Conservation (phyloP, 345 rosid species). For the Lepidium africanum region DNA sequence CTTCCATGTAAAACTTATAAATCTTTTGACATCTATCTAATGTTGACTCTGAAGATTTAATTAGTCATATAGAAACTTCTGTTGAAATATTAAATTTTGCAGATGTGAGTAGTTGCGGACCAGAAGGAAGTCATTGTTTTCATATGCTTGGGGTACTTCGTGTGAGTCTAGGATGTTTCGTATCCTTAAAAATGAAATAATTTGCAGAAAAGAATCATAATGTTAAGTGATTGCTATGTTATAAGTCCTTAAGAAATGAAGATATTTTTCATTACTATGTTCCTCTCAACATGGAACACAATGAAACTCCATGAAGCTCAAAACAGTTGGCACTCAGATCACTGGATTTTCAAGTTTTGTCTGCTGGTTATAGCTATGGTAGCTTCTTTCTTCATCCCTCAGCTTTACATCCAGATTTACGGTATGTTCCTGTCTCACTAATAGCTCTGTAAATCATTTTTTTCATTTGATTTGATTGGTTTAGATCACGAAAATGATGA, state of each 20-base stretch:
- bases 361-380: slow-evolving; percentile 43
- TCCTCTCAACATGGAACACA: slow-evolving; percentile 49
- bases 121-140: slow-evolving; percentile 48
- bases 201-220: neutral
- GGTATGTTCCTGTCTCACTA: slow-evolving; percentile 38
- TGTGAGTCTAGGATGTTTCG: slow-evolving; percentile 87
- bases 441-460: neutral
- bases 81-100: slow-evolving; percentile 10
- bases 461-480: neutral
- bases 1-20: slow-evolving; percentile 43
- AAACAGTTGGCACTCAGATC: slow-evolving; percentile 68
- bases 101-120: slow-evolving; percentile 69
- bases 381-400: slow-evolving; percentile 57
- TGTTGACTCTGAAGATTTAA: neutral
- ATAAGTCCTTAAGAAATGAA: slow-evolving; percentile 17
- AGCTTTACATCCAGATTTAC: slow-evolving; percentile 51
- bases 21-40: neutral
- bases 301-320: slow-evolving; percentile 46
- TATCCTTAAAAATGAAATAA: slow-evolving; percentile 36
- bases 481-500: neutral
- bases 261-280: slow-evolving; percentile 80
- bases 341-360: slow-evolving; percentile 54
- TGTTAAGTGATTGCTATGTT: neutral
- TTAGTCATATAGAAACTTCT: neutral
- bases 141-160: slow-evolving; percentile 76